phyloP scores from a whole-genome alignment of 208 protist genomes.

The Novymonas esmeraldas region DNA sequence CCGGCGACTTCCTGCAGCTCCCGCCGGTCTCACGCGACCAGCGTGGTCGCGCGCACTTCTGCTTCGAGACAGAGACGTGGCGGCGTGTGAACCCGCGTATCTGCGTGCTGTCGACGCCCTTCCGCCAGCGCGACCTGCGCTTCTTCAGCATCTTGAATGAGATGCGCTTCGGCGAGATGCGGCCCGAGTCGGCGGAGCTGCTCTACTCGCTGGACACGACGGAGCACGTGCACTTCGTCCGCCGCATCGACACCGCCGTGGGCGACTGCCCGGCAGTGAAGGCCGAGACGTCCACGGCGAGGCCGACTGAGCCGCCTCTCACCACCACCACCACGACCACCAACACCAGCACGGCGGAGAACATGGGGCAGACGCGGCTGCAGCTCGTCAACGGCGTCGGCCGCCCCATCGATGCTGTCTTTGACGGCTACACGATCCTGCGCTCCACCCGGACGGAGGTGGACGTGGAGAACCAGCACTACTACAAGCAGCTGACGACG shows the following conservation, averaged over 20 bases:
- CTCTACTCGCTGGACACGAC: slow-evolving; percentile 48
- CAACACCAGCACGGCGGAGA: too few species aligned
- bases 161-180: slow-evolving; percentile 65
- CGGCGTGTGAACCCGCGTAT: slow-evolving; percentile 53
- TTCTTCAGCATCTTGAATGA: slow-evolving; percentile 83
- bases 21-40: slow-evolving; percentile 61
- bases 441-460: slow-evolving; percentile 65
- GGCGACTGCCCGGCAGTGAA: not conserved
- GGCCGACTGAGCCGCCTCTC: too few species aligned
- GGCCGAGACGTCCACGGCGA: too few species aligned
- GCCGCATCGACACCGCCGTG: not conserved
- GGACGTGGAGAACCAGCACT: slow-evolving; percentile 56
- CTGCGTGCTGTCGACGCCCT: slow-evolving; percentile 65
- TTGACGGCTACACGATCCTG: slow-evolving; percentile 77
- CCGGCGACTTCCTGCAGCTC: slow-evolving; percentile 94
- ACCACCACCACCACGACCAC: too few species aligned
- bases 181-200: slow-evolving; percentile 35
- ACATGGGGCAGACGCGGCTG: slow-evolving; percentile 8
- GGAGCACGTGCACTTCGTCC: slow-evolving; percentile 40
- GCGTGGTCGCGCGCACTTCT: slow-evolving; percentile 33
- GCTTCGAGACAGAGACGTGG: slow-evolving; percentile 83
- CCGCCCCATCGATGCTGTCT: slow-evolving; percentile 13
- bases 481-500: slow-evolving; percentile 60
- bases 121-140: slow-evolving; percentile 61
- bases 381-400: slow-evolving; percentile 34